These are phyloP conservation scores for Auriscalpium orientale DNA, from an alignment of 768 basidiomycete genomes.

Conservation along the genomic window DNA sequence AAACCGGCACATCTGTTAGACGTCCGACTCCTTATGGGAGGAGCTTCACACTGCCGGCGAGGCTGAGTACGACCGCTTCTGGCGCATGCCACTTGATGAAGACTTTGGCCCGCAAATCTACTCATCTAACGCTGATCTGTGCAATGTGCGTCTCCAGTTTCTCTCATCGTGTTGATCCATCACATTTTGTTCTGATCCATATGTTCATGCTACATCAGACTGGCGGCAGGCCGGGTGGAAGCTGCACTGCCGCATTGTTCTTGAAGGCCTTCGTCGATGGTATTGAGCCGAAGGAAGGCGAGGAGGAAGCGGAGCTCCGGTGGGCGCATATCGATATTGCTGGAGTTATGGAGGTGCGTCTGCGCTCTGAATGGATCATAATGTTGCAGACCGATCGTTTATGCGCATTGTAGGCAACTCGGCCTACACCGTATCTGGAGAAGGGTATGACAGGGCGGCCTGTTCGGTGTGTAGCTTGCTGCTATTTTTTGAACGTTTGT, in stretches of 20 bases:
- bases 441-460: conserved; percentile 78
- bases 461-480: conserved; percentile 46
- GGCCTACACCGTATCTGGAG: conserved; percentile 54
- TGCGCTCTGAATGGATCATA: no score
- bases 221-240: conserved; percentile 66
- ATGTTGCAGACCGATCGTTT: neutral
- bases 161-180: neutral
- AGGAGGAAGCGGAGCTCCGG: conserved; percentile 42
- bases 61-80: conserved; percentile 74
- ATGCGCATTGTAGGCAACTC: conserved; percentile 33
- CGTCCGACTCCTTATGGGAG: conserved; percentile 69
- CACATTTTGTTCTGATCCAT: no score
- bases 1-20: conserved; percentile 29
- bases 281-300: conserved; percentile 52
- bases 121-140: conserved; percentile 72
- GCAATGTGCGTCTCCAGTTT: conserved; percentile 46
- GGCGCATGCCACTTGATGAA: conserved; percentile 86
- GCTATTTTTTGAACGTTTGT: neutral
- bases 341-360: conserved; percentile 61
- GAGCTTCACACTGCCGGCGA: conserved; percentile 63
- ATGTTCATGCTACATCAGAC: conserved; percentile 30
- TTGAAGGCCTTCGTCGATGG: conserved; percentile 77
- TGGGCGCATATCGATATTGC: conserved; percentile 91
- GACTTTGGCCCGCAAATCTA: conserved; percentile 73
- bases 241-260: conserved; percentile 82